Evolutionary conservation across 129 eudicot species (phyloP), one percentile per base, ranked within the genome.

Genomic region (Tagetes erecta): DNA sequence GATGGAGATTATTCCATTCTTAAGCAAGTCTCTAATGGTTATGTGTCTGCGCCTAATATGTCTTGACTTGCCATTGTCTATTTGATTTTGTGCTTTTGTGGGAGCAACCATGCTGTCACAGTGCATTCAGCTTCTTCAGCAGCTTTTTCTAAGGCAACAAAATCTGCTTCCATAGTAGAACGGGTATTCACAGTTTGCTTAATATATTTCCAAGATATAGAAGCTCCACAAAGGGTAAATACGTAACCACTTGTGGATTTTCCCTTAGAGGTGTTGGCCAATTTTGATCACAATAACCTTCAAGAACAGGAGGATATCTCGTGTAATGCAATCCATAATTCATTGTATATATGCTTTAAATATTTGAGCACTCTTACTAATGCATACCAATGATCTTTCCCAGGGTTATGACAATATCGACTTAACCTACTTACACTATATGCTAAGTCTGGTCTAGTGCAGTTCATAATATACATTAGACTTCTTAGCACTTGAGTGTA

Each of bases 71-170:
- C 27, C 27, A 20, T 20, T 20, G 27, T 20, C 27, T 20, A 20
- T 20, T 20, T 20, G 27, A 20, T 20, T 20, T 20, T 20, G 6
- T 53, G 33, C 59, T 14, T 12, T 53, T 3, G 33, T 53, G 14
- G 9, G 33, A n/a, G 59, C 33, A 1, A 6, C 33, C 33, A 53
- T 34, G 20, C 67, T 34, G n/a, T 59, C 40, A 59, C 8, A 59
- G 12, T 59, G 38, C 67, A 62, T 36, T 62, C 67, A 34, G 44
- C 67, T 62, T 62, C 27, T 62, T 62, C 8, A 2, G 47, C 67
- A 62, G 44, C 67, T 62, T 62, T 62, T 5, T 59, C 66, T 31
- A 59, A 2, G 1, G 66, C 66, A 31, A 59, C 66, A 59, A 59
- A 59, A 0, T 59, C 13, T 8, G 66, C 41, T 34, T 59, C 66